phyloP scores from a whole-genome alignment of 1,139 yeast genomes.

The Suhomyces ambrosiae region DNA sequence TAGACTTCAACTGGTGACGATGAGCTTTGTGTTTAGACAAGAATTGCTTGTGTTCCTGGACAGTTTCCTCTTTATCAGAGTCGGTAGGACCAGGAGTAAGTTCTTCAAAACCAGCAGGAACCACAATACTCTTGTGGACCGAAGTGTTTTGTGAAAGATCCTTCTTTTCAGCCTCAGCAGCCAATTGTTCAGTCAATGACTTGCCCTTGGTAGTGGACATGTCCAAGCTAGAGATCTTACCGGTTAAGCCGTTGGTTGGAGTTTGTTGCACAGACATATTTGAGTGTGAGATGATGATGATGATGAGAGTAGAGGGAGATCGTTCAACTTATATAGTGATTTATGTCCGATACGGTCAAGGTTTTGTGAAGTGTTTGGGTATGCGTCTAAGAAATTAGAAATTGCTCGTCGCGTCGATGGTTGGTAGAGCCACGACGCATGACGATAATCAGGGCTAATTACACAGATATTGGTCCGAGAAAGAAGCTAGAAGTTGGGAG shows the following conservation, averaged over 20 bases:
- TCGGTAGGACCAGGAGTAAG: constrained; percentile 15
- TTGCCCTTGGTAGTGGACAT: constrained; percentile 36
- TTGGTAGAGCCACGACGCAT: constrained; percentile 6
- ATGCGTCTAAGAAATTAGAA: constrained; percentile 6
- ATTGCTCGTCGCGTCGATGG: constrained; percentile 8
- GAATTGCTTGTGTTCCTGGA: constrained; percentile 52
- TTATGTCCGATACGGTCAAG: constrained; percentile 6
- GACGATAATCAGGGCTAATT: too few species aligned
- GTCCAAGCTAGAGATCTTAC: constrained; percentile 47
- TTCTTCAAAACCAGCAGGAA: constrained; percentile 19
- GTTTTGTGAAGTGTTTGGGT: constrained; percentile 4
- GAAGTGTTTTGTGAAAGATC: constrained; percentile 36
- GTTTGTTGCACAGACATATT: constrained; percentile 49
- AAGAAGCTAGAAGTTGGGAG: constrained; percentile 1
- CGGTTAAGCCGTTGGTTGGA: constrained; percentile 53
- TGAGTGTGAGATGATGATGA: constrained; percentile 9
- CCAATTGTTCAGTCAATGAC: constrained; percentile 48
- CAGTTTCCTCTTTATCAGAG: constrained; percentile 19
- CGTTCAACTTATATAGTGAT: constrained; percentile 5
- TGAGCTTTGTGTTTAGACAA: constrained; percentile 63
- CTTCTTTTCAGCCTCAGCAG: constrained; percentile 48
- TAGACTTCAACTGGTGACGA: constrained; percentile 69
- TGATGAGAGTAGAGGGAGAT: constrained; percentile 2
- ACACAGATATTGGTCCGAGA: constrained; percentile 3
- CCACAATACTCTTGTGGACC: constrained; percentile 25